Evolutionary conservation across 768 basidiomycete species (phyloP), one percentile per base, ranked within the genome.

Genomic region (Lactarius tabidus): DNA sequence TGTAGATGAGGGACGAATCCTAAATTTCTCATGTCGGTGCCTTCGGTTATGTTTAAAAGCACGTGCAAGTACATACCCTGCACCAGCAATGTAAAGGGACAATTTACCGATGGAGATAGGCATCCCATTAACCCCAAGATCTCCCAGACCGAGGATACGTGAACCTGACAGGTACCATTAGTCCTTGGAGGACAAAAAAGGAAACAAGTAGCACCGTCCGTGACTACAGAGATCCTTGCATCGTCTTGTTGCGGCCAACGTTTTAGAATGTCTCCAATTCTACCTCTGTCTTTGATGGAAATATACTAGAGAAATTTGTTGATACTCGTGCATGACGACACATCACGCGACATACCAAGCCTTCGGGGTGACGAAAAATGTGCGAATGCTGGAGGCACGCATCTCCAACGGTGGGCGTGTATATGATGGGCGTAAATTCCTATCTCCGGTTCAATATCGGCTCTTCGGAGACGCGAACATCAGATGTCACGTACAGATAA

Each of bases 101-200:
- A 98, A 81, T 76, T 97, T 96, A n/a, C 95, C 95, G 58, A 95
- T 88, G 9, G 90, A 85, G 70, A 96, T 93, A 0, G 88, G 88
- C 90, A 91, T 91, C 15, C 90, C 90, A 72, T 91, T 91, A 35
- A 90, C 82, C 39, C 90, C 90, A 51, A 91, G 84, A 71, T 91
- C 90, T 18, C 91, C 95, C 23, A 97, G 77, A 63, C 95, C 95
- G 39, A 97, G 83, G 70, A 96, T 95, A 55, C 95, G 87, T 20
- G 90, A 92, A 39, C 89, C 92, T 85, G 56, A 48, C n/a, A 29
- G n/a, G 20, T 38, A 52, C 39, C n/a, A 23, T 65, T 33, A 52
- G 20, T 57, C n/a, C 18, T 12, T 26, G 18, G 12, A 31, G 8
- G 28, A 20, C 33, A 23, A 23, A 58, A 54, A 52, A 52, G 28